Evolutionary conservation across 495 filamentous ascomycete species (phyloP).

Genomic region (Massariosphaeria phaeospora): DNA sequence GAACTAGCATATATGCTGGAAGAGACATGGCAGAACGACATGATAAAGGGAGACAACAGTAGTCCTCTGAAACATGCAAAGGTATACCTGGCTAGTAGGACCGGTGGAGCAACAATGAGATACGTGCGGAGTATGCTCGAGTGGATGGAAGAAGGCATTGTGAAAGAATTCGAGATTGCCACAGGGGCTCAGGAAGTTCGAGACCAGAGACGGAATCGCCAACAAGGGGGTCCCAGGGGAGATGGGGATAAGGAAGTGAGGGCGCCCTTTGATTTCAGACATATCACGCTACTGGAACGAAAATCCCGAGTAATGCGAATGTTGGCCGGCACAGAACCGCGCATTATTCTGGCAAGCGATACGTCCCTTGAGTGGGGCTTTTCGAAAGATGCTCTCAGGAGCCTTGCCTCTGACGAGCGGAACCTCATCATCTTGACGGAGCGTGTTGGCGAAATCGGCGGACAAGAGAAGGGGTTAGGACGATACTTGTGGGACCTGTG

Average conservation of each 20-base stretch:
- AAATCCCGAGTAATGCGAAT: constrained; percentile 67
- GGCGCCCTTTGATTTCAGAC: constrained; percentile 86
- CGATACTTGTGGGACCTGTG: constrained; percentile 40
- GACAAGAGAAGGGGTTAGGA: constrained; percentile 29
- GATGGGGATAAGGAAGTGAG: constrained; percentile 39
- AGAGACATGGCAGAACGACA: constrained; percentile 71
- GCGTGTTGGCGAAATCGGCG: constrained; percentile 14
- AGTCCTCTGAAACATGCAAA: constrained; percentile 59
- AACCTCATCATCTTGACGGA: constrained; percentile 88
- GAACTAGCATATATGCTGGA: constrained; percentile 91
- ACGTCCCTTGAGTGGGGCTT: constrained; percentile 91
- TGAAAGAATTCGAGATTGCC: constrained; percentile 82
- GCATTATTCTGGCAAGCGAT: constrained; percentile 87
- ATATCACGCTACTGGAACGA: constrained; percentile 73
- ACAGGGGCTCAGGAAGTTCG: constrained; percentile 35
- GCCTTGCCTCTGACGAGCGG: constrained; percentile 64
- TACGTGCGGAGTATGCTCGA: constrained; percentile 93
- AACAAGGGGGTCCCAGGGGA: constrained; percentile 41
- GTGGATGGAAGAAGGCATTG: constrained; percentile 96
- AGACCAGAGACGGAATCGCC: constrained; percentile 18
- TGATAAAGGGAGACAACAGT: constrained; percentile 37
- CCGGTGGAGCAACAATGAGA: constrained; percentile 73
- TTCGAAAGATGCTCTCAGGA: constrained; percentile 74
- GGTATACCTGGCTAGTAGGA: constrained; percentile 77
- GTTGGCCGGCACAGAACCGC: constrained; percentile 45